These are phyloP conservation scores for Termitomyces titanicus DNA, from an alignment of 768 basidiomycete genomes.

Conservation along the genomic window DNA sequence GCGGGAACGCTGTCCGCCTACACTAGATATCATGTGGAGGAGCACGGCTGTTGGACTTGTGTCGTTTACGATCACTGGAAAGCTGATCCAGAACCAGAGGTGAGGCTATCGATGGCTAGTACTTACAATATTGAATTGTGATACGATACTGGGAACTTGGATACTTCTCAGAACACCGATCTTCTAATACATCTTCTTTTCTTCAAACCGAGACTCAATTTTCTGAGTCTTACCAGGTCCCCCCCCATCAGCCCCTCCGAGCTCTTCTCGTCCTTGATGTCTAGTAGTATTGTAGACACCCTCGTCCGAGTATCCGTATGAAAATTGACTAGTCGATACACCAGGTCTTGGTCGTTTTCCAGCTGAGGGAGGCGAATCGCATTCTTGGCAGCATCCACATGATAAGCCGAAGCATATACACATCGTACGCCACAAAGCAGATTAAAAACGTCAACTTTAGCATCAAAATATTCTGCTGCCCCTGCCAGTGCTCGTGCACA, in stretches of 20 bases:
- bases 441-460: slow-evolving; percentile 16
- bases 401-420: slow-evolving; percentile 24
- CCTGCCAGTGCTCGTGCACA: slow-evolving; percentile 20
- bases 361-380: slow-evolving; percentile 20
- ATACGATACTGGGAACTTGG: too few species aligned
- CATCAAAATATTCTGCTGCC: slow-evolving; percentile 21
- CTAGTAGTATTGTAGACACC: slow-evolving; percentile 16
- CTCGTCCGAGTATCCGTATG: slow-evolving; percentile 21
- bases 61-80: too few species aligned
- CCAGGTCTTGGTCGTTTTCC: slow-evolving; percentile 21
- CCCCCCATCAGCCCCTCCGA: background rate
- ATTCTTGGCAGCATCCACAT: slow-evolving; percentile 21
- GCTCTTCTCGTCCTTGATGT: slow-evolving; percentile 14
- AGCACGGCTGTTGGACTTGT: background rate
- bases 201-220: too few species aligned
- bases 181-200: too few species aligned
- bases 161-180: too few species aligned
- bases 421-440: background rate
- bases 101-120: too few species aligned
- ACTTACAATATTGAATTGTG: too few species aligned
- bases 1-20: too few species aligned
- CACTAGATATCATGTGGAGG: too few species aligned
- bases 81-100: too few species aligned
- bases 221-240: too few species aligned
- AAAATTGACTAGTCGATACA: slow-evolving; percentile 22